Conservation (phyloP, 2,329 filamentous ascomycete genomes). For the Trichophaea hybrida region DNA sequence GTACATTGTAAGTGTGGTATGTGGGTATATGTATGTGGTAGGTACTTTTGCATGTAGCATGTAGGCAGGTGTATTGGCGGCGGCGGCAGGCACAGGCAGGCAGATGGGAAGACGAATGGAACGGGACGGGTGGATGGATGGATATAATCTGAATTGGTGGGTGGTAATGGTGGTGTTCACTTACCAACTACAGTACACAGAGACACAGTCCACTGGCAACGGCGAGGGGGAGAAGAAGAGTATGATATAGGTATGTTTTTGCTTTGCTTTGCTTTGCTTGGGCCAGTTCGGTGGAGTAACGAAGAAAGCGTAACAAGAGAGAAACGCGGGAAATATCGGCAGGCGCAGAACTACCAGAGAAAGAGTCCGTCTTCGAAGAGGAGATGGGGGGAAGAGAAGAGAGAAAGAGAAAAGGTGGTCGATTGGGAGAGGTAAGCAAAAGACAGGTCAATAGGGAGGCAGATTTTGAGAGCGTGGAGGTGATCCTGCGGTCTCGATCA, state of each 20-base stretch:
- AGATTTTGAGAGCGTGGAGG: too few relatives aligned
- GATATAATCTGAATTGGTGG: background rate
- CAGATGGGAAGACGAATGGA: background rate
- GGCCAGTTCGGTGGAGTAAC: background rate
- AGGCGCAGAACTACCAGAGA: slow-evolving; percentile 9
- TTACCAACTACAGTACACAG: slow-evolving; percentile 9
- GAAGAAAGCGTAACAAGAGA: background rate
- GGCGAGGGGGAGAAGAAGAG: background rate
- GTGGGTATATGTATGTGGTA: too few relatives aligned
- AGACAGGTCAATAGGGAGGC: too few relatives aligned
- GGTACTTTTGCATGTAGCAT: too few relatives aligned
- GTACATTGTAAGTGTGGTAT: too few relatives aligned
- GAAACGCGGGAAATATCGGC: slow-evolving; percentile 1
- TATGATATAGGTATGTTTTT: background rate
- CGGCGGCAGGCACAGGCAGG: too few relatives aligned
- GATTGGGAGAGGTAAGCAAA: slow-evolving; percentile 6
- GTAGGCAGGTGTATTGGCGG: too few relatives aligned
- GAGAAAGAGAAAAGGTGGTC: slow-evolving; percentile 7
- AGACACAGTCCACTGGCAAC: background rate
- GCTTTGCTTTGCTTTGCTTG: background rate
- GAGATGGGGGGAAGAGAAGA: background rate
- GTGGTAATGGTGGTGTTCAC: slow-evolving; percentile 7
- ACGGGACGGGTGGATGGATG: background rate
- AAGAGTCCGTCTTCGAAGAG: slow-evolving; percentile 2
- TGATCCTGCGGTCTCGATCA: background rate